A percentile compares a stretch with the other conserved stretches of the same genome.
Conservation (phyloP, 176 grass and related monocot species). For the Cenchrus americanus region DNA sequence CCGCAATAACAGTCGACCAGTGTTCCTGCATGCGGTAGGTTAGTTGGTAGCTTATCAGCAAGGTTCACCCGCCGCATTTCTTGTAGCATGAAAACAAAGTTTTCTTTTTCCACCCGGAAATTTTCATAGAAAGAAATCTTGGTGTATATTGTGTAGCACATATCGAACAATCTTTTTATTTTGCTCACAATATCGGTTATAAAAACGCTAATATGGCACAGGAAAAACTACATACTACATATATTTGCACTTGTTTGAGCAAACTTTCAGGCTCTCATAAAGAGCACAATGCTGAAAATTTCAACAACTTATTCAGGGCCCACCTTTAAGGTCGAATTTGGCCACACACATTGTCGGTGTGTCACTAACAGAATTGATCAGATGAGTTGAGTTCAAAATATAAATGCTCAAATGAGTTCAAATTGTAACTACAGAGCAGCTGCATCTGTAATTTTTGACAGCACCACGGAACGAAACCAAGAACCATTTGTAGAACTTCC, state of each 20-base stretch:
- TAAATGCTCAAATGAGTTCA: not conserved
- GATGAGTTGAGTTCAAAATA: not conserved
- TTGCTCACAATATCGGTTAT: not conserved
- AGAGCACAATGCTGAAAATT: not conserved
- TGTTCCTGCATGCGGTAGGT: not conserved
- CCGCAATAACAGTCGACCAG: not conserved
- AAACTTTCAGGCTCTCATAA: not conserved
- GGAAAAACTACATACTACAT: too few species aligned
- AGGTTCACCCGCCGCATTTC: not conserved
- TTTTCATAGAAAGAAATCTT: not conserved
- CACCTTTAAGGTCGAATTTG: too few species aligned
- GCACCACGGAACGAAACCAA: not conserved
- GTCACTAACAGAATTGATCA: not conserved
- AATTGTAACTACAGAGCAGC: not conserved
- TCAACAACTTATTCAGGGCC: too few species aligned
- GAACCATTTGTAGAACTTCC: conserved; percentile 8
- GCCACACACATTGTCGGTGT: too few species aligned
- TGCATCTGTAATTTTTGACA: not conserved
- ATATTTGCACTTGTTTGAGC: too few species aligned
- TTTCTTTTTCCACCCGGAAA: not conserved
- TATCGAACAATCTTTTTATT: not conserved
- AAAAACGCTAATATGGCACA: too few species aligned
- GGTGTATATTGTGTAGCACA: not conserved
- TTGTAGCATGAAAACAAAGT: not conserved
- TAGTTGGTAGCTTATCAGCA: not conserved